Percentiles rank a stretch among this genome's conserved stretches.
phyloP scores from a whole-genome alignment of 2,329 filamentous ascomycete species.

The Aciculosporium take region DNA sequence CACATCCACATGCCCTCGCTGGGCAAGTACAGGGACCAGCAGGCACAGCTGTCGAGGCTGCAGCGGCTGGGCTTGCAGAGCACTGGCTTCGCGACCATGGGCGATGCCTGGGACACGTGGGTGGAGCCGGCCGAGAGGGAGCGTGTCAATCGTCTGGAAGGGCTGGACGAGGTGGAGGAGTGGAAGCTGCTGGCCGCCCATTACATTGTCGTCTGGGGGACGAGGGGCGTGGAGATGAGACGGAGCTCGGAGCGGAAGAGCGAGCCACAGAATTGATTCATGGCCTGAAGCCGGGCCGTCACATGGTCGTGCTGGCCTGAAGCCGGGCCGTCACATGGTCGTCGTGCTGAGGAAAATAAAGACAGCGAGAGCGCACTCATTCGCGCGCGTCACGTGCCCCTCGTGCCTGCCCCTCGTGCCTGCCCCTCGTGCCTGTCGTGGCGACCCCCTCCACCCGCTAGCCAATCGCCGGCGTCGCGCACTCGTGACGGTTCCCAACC shows the following conservation, averaged over 20 bases:
- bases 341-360: too few species aligned
- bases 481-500: too few species aligned
- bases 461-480: neutral
- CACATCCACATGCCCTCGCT: slow-evolving; percentile 78
- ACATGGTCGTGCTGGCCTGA: too few species aligned
- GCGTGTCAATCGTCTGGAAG: slow-evolving; percentile 65
- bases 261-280: neutral
- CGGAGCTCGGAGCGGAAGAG: too few species aligned
- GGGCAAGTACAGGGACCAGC: slow-evolving; percentile 51
- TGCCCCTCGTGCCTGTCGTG: neutral
- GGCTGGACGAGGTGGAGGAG: slow-evolving; percentile 90
- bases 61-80: slow-evolving; percentile 47
- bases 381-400: slow-evolving; percentile 4
- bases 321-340: too few species aligned
- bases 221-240: slow-evolving; percentile 30
- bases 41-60: slow-evolving; percentile 55
- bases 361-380: too few species aligned
- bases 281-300: too few species aligned
- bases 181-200: slow-evolving; percentile 77
- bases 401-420: neutral
- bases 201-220: slow-evolving; percentile 85
- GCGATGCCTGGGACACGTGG: slow-evolving; percentile 64
- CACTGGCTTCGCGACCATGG: slow-evolving; percentile 30
- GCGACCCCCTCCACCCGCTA: neutral
- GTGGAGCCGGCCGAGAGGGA: slow-evolving; percentile 56